Percentiles rank a stretch among this genome's conserved stretches.
phyloP scores from a whole-genome alignment of 768 basidiomycete species.

The Calocybe indica region DNA sequence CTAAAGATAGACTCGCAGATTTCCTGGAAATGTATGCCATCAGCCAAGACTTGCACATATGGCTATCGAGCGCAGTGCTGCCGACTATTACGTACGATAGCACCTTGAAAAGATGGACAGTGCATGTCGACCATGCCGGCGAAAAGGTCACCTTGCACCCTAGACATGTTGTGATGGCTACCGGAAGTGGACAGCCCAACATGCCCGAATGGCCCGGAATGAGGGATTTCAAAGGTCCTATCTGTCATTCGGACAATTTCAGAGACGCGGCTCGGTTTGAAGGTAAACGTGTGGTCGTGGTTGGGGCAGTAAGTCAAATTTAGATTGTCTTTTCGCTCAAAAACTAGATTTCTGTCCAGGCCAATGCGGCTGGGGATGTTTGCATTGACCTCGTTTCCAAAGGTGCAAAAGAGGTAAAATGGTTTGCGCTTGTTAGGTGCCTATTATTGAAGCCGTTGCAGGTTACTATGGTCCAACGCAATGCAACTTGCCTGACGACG shows the following conservation, averaged over 20 bases:
- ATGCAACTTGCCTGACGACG: constrained; percentile 20
- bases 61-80: constrained; percentile 28
- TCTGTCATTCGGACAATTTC: constrained; percentile 27
- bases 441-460: background rate
- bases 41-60: constrained; percentile 36
- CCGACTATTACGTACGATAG: constrained; percentile 28
- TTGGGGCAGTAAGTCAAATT: constrained; percentile 28
- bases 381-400: constrained; percentile 28
- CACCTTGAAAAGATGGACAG: constrained; percentile 24
- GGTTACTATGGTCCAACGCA: constrained; percentile 39
- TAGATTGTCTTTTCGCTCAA: too few relatives aligned
- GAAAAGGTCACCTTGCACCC: constrained; percentile 23
- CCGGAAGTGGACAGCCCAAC: constrained; percentile 27
- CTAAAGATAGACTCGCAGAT: constrained; percentile 35
- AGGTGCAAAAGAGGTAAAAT: constrained; percentile 13
- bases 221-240: constrained; percentile 23
- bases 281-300: constrained; percentile 31
- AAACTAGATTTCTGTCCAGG: too few relatives aligned
- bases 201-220: constrained; percentile 20
- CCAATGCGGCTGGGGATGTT: constrained; percentile 27
- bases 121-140: constrained; percentile 25
- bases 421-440: too few relatives aligned
- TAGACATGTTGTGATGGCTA: constrained; percentile 32
- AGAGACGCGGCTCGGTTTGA: constrained; percentile 18
- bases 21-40: constrained; percentile 37